These are phyloP conservation scores for Ulvella scutata DNA, from an alignment of 139 green algal genomes.

Conservation along the genomic window DNA sequence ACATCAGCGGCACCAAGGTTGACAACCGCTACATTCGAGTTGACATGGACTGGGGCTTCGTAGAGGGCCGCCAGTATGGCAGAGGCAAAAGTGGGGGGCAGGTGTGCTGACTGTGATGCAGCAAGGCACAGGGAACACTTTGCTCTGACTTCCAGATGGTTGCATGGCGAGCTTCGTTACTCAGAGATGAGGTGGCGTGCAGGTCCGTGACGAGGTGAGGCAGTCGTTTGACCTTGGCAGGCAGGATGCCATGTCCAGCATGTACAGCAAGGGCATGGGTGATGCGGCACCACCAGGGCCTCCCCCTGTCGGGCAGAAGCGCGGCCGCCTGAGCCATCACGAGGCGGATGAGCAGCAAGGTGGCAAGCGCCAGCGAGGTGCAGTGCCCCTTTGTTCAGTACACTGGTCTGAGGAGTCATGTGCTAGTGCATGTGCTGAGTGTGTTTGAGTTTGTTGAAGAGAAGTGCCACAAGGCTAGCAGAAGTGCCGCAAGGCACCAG, in stretches of 20 bases:
- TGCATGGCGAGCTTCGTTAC: neutral
- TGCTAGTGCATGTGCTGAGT: too few species aligned
- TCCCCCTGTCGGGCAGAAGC: neutral
- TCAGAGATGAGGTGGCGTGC: constrained; percentile 4
- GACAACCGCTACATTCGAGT: constrained; percentile 85
- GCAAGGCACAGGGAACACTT: neutral
- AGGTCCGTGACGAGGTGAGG: constrained; percentile 93
- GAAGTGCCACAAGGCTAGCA: too few species aligned
- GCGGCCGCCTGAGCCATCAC: too few species aligned
- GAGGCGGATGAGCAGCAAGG: too few species aligned
- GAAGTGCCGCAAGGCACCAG: too few species aligned
- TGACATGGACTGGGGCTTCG: constrained; percentile 97
- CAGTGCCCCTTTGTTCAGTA: too few species aligned
- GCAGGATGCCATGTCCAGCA: constrained; percentile 25
- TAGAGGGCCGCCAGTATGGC: constrained; percentile 89
- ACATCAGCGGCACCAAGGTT: constrained; percentile 84
- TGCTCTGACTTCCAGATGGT: neutral
- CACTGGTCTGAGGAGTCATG: too few species aligned
- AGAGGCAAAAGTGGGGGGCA: constrained; percentile 77
- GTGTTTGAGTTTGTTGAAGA: too few species aligned
- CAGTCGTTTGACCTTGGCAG: constrained; percentile 79
- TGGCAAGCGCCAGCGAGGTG: too few species aligned
- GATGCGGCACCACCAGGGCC: too few species aligned
- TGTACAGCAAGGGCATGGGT: neutral
- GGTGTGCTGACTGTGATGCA: constrained; percentile 16